Percentiles rank a stretch among this genome's conserved stretches.
phyloP scores from a whole-genome alignment of 148 eudicot species.

The Heliamphora exappendiculata region DNA sequence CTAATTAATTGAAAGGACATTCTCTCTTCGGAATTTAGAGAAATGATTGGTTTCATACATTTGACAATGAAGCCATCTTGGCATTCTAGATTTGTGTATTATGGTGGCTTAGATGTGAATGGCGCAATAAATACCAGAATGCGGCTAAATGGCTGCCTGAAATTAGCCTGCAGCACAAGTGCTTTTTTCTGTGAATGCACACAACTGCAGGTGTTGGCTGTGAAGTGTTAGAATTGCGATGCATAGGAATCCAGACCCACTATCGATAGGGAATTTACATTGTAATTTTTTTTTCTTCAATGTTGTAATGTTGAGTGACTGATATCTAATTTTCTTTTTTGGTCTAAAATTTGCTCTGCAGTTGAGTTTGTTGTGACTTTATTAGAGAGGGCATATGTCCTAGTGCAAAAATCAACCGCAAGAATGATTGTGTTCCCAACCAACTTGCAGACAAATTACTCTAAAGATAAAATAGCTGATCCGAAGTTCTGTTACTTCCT shows the following conservation, averaged over 20 bases:
- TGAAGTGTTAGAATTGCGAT: background rate
- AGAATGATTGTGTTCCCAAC: background rate
- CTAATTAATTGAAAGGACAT: too few relatives aligned
- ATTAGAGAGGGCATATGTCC: background rate
- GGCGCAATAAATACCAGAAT: conserved; percentile 1
- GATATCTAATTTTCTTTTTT: background rate
- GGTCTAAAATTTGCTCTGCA: background rate
- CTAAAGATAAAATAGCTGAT: background rate
- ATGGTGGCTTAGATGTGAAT: background rate
- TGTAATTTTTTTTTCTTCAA: too few relatives aligned
- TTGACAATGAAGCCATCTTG: too few relatives aligned
- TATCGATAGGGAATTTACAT: background rate
- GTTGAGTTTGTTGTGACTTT: background rate
- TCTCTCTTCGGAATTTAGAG: too few relatives aligned
- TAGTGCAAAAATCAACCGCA: background rate
- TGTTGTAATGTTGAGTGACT: background rate
- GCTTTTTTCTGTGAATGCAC: too few relatives aligned
- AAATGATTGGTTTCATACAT: too few relatives aligned
- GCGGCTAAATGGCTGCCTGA: background rate
- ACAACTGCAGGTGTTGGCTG: background rate
- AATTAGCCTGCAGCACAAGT: too few relatives aligned
- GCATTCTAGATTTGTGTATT: too few relatives aligned
- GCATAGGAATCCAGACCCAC: background rate
- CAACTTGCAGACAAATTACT: background rate
- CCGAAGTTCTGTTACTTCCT: background rate